phyloP scores from a whole-genome alignment of 140 eudicot species.

The Ambrosia hybrid region DNA sequence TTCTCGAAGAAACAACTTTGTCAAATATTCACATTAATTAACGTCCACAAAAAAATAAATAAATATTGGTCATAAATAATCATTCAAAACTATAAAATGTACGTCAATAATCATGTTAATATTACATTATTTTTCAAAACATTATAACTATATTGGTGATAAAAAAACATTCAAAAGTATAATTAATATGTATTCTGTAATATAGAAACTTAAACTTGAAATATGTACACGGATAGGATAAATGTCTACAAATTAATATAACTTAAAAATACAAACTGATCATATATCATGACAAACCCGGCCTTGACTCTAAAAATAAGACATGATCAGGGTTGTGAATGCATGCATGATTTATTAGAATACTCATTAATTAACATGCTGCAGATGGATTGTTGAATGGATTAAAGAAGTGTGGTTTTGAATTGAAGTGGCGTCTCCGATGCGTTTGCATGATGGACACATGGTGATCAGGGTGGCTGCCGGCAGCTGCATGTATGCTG shows the following conservation, averaged over 20 bases:
- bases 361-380: conserved; percentile 27
- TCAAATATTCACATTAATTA: too few species aligned
- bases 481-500: conserved; percentile 85
- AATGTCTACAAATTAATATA: conserved; percentile 26
- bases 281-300: conserved; percentile 42
- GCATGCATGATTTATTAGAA: conserved; percentile 19
- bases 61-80: too few species aligned
- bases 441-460: conserved; percentile 91
- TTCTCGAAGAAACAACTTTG: too few species aligned
- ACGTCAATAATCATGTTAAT: too few species aligned
- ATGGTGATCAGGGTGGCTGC: conserved; percentile 84
- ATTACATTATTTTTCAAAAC: too few species aligned
- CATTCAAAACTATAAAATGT: too few species aligned
- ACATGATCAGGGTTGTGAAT: conserved; percentile 34
- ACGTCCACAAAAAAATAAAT: too few species aligned
- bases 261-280: conserved; percentile 16
- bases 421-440: conserved; percentile 37
- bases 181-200: too few species aligned
- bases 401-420: conserved; percentile 57
- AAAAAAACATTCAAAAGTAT: too few species aligned
- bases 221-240: not conserved
- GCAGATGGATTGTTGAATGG: conserved; percentile 72
- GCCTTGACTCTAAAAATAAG: conserved; percentile 42
- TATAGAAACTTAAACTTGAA: not conserved
- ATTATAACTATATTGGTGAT: too few species aligned